Evolutionary conservation across 306 rosid species (phyloP), one percentile per base, ranked within the genome.

Genomic region (Sesbania bispinosa): DNA sequence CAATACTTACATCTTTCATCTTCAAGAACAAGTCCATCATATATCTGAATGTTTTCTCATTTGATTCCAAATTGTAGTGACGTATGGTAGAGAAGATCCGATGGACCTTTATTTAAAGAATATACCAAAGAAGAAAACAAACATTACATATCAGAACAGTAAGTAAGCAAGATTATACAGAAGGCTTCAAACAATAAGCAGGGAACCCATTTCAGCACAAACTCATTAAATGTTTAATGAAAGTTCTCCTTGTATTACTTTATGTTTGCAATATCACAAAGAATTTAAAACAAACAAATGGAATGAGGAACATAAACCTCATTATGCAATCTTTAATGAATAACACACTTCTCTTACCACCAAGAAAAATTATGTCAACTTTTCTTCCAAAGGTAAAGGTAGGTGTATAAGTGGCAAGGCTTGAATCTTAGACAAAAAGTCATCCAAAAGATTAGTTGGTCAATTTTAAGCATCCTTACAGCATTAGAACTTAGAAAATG

Each of bases 1-100:
- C 24, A 52, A 36, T 71, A 65, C 82, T 84, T 81, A 88, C 97
- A 63, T 90, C 88, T 81, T 84, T 90, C 89, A 81, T 88, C 83
- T 76, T 88, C 76, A 86, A 79, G 36, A 61, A 65, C 79, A 88
- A 81, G 79, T 13, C 70, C 79, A 88, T 83, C 88, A 90, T 83
- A 26, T 36, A 19, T 73, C 92, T 69, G 76, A 84, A 85, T 65
- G 84, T 86, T 74, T 84, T 83, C 11, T 10, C 10, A 73, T 76
- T 81, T 39, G 90, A 65, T 81, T 77, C 69, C 79, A 88, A 57
- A 29, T 64, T 74, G 69, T 69, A 72, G 64, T 16, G 80, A 61
- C 68, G 14, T 33, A 88, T 85, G 69, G 78, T 18, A 18, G 88
- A 81, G 81, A 77, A 83, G 41, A 86, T 61, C 71, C 73, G 87